A percentile compares a stretch with the other conserved stretches of the same genome.
Evolutionary conservation across 2,329 filamentous ascomycete species (phyloP).

Genomic region (Iodosphaeria phyllophila): DNA sequence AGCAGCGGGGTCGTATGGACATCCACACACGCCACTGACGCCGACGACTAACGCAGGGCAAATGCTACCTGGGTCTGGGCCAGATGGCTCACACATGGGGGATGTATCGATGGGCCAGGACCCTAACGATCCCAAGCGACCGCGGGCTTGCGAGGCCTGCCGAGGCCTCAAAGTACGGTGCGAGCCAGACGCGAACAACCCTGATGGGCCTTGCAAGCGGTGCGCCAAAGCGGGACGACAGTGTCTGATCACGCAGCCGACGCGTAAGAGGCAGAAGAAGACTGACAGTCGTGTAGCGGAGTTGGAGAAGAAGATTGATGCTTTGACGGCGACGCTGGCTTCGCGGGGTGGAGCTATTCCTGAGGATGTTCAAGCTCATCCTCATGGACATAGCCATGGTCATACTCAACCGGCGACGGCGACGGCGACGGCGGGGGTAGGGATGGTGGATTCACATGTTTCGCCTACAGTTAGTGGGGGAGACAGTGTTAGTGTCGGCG

Average conservation of each 20-base stretch:
- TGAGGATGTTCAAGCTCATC: slow-evolving; percentile 1
- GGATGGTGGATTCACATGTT: no score
- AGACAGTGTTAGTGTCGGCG: neutral
- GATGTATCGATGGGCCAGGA: slow-evolving; percentile 6
- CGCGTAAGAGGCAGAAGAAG: slow-evolving; percentile 74
- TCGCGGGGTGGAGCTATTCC: slow-evolving; percentile 10
- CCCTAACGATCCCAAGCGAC: slow-evolving; percentile 39
- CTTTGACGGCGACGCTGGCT: slow-evolving; percentile 60
- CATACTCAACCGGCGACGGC: no score
- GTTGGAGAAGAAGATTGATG: slow-evolving; percentile 84
- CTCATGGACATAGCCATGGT: neutral
- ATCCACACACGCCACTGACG: slow-evolving; percentile 8
- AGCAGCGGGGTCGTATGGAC: neutral
- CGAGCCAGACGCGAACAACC: slow-evolving; percentile 48
- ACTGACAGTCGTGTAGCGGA: slow-evolving; percentile 78
- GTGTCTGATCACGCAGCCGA: slow-evolving; percentile 60
- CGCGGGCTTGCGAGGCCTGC: slow-evolving; percentile 58
- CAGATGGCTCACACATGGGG: slow-evolving; percentile 6
- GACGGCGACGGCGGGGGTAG: no score
- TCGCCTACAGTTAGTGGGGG: neutral
- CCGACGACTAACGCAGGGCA: slow-evolving; percentile 4
- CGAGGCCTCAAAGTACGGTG: slow-evolving; percentile 68
- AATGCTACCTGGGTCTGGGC: slow-evolving; percentile 2
- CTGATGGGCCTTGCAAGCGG: slow-evolving; percentile 48
- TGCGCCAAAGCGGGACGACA: slow-evolving; percentile 64